Conservation (phyloP, 2,329 filamentous ascomycete species). For the Decorospora gaudefroyi region DNA sequence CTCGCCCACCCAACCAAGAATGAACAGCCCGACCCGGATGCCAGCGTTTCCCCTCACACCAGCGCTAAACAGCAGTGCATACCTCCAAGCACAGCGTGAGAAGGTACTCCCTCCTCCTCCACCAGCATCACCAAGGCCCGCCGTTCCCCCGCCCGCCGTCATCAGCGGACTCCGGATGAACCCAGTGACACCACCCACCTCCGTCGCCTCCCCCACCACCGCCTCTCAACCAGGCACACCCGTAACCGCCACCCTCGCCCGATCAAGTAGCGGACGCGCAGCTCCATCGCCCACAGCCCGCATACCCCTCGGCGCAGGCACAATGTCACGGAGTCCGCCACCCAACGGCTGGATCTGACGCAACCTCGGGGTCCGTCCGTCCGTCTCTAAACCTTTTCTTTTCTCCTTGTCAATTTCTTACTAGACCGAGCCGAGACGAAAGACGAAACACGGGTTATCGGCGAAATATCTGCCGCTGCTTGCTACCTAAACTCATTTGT, state of each 20-base stretch:
- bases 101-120: conserved; percentile 44
- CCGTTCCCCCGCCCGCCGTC: conserved; percentile 13
- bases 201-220: conserved; percentile 24
- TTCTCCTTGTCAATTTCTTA: conserved; percentile 9
- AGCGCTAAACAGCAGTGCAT: conserved; percentile 35
- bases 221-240: conserved; percentile 20
- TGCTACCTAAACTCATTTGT: no score
- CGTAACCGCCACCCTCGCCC: conserved; percentile 18
- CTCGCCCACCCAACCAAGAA: conserved; percentile 22
- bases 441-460: no score
- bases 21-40: conserved; percentile 28
- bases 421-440: conserved; percentile 7
- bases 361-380: no score
- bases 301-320: conserved; percentile 44
- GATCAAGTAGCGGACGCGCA: conserved; percentile 20
- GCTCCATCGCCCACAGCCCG: conserved; percentile 38
- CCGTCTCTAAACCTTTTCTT: background rate
- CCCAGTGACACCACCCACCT: conserved; percentile 35
- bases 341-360: conserved; percentile 46
- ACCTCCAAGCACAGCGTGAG: conserved; percentile 42
- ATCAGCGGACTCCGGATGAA: conserved; percentile 45
- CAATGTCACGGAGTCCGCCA: conserved; percentile 43
- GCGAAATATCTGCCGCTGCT: no score
- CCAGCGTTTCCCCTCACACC: conserved; percentile 36
- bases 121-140: conserved; percentile 12